Evolutionary conservation across 2,329 filamentous ascomycete genomes (phyloP).

Genomic region (Stagonosporopsis tanaceti): DNA sequence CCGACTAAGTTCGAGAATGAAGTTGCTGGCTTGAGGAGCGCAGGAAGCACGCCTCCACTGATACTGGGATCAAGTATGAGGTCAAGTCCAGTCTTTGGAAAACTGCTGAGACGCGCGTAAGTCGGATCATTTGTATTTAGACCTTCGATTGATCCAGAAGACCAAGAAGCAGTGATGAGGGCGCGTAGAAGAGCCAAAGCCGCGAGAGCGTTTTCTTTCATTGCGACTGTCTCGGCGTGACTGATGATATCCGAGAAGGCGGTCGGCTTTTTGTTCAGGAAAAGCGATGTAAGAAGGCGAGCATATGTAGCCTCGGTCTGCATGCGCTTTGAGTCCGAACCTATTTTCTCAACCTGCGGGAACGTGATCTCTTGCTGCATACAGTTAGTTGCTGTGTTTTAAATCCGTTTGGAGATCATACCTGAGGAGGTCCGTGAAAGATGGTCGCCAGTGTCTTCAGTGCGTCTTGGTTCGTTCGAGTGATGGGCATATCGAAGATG

Average conservation of each 20-base stretch:
- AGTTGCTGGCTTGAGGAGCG: constrained; percentile 64
- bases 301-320: constrained; percentile 61
- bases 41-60: constrained; percentile 61
- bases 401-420: constrained; percentile 1
- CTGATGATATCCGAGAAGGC: constrained; percentile 62
- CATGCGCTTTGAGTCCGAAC: constrained; percentile 40
- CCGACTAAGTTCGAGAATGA: constrained; percentile 67
- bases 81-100: constrained; percentile 56
- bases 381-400: constrained; percentile 1
- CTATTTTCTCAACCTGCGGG: constrained; percentile 41
- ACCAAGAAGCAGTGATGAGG: constrained; percentile 64
- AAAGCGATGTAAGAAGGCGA: constrained; percentile 63
- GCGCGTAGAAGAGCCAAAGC: constrained; percentile 61
- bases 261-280: constrained; percentile 58
- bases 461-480: constrained; percentile 61
- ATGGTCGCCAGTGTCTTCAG: constrained; percentile 63
- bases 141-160: constrained; percentile 47
- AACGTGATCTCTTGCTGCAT: constrained; percentile 46
- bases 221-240: constrained; percentile 64
- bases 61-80: constrained; percentile 61
- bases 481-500: constrained; percentile 60
- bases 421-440: constrained; percentile 61
- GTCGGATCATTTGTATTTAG: constrained; percentile 62
- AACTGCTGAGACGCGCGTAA: constrained; percentile 46
- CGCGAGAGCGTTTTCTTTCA: constrained; percentile 64